Conservation (phyloP, 257 asterid species). For the Penstemon newberryi region DNA sequence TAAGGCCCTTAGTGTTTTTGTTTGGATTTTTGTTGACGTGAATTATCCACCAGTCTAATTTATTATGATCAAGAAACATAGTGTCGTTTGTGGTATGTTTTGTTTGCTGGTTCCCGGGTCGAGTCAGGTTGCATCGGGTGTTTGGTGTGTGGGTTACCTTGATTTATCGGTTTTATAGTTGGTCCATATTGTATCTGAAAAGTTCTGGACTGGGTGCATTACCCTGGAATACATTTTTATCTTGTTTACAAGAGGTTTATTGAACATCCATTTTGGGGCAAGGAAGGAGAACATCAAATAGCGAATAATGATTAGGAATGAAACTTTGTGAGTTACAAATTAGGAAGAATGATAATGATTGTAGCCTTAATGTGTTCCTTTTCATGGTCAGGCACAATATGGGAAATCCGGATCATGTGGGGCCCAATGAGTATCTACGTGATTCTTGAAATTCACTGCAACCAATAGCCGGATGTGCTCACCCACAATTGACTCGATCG, state of each 20-base stretch:
- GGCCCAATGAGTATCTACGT: too few relatives aligned
- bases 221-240: slow-evolving; percentile 23
- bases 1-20: slow-evolving; percentile 31
- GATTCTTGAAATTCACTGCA: too few relatives aligned
- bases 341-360: too few relatives aligned
- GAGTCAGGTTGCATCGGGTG: background rate
- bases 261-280: background rate
- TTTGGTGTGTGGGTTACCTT: slow-evolving; percentile 31
- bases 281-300: too few relatives aligned
- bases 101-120: slow-evolving; percentile 12
- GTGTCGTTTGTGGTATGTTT: slow-evolving; percentile 28
- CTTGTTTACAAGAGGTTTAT: slow-evolving; percentile 5
- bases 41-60: slow-evolving; percentile 25
- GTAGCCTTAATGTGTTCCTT: too few relatives aligned
- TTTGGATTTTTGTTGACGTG: slow-evolving; percentile 30
- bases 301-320: too few relatives aligned
- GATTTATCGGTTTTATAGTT: slow-evolving; percentile 20
- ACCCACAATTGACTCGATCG: too few relatives aligned
- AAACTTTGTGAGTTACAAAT: too few relatives aligned
- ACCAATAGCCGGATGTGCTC: too few relatives aligned
- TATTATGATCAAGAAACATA: slow-evolving; percentile 14
- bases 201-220: slow-evolving; percentile 33
- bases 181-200: slow-evolving; percentile 26
- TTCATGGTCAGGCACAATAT: too few relatives aligned
- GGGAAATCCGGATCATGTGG: too few relatives aligned